Evolutionary conservation across 2,329 filamentous ascomycete species (phyloP).

Genomic region (Botryotinia globosa): DNA sequence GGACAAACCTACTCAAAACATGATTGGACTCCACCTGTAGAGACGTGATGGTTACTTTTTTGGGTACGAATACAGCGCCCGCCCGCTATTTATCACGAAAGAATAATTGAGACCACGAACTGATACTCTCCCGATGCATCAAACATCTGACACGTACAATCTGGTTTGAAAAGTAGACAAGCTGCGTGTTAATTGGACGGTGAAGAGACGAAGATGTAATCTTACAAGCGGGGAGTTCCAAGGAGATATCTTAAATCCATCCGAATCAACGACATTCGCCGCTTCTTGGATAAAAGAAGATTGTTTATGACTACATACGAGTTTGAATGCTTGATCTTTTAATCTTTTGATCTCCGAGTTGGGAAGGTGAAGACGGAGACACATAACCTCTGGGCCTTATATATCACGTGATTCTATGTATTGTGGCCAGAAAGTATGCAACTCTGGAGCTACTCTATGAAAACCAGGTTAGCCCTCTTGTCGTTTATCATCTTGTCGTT

Average conservation of each 20-base stretch:
- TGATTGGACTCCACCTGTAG: background rate
- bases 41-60: background rate
- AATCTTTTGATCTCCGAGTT: background rate
- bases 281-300: background rate
- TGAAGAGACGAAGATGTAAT: background rate
- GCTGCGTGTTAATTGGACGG: background rate
- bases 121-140: background rate
- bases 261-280: background rate
- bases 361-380: background rate
- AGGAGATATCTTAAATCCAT: slow-evolving; percentile 10
- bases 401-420: background rate
- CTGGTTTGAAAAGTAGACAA: background rate
- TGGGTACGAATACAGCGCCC: background rate
- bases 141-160: background rate
- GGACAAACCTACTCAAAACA: background rate
- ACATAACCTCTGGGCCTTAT: too few species aligned
- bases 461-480: too few species aligned
- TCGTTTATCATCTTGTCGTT: too few species aligned
- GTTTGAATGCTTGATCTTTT: background rate
- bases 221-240: background rate
- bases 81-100: background rate
- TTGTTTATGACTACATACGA: background rate
- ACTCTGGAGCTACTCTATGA: too few species aligned
- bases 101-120: background rate
- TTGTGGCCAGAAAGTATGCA: too few species aligned